Base-by-base conservation (phyloP, 306 rosid species). In the Cucurbita pepo region DNA sequence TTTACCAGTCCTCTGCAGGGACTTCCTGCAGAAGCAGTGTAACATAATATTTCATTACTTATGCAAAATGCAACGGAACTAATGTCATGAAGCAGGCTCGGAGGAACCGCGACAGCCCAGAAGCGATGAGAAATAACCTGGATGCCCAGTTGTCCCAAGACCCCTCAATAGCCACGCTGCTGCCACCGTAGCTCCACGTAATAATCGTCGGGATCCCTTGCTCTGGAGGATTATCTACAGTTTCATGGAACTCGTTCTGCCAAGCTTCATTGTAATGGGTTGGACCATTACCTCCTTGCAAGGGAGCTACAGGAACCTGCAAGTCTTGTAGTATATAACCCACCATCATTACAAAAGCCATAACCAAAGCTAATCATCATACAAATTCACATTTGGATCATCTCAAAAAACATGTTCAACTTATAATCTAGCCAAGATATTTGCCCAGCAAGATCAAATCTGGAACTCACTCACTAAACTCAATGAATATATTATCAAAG, bases 81-180 rank as follows among this genome's bases (percentile, higher is more conserved):
- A 72, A 7, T 71, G 40, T 22, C 25, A 14, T 48, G 57, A 67
- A 69, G 78, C 56, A 18, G 67, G 40, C 41, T 45, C 16, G 45
- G 34, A 50, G 15, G 2, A 69, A 55, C 37, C 9, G 11, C 25
- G 3, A 22, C 7, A 72, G 48, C 25, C 70, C 51, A 48, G 80
- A 74, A 76, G 38, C 65, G 66, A 60, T 54, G 34, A 60, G 53
- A 58, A 59, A 75, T 80, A 71, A 88, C 97, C 95, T 92, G 54
- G 96, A 82, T 62, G 79, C 64, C 97, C 97, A 92, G 81, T 87
- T 83, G 84, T 92, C 95, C 97, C 97, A 92, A 65, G 97, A 90
- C 75, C 97, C 97, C 88, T 92, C 91, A 57, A 90, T 88, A 56
- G 79, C 87, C 54, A 92, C 95, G 72, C 59, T 87, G 76, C 72